These are phyloP conservation scores for Argentina anserina DNA, from an alignment of 306 rosid genomes.

Conservation along the genomic window DNA sequence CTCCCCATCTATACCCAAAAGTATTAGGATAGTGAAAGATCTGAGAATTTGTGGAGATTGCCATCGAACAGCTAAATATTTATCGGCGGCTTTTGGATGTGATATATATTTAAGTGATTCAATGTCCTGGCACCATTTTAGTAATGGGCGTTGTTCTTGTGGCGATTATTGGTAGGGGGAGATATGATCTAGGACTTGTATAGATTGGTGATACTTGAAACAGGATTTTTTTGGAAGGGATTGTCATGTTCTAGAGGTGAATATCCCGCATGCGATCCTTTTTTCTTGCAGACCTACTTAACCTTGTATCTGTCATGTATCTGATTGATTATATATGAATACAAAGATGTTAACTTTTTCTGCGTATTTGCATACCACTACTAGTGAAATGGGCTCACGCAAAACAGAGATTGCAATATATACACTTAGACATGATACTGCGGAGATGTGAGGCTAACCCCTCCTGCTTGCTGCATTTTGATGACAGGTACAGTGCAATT, in stretches of 20 bases:
- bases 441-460: not conserved
- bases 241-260: not conserved
- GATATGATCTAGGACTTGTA: conserved; percentile 2
- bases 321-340: not conserved
- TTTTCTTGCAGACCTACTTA: not conserved
- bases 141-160: conserved; percentile 84
- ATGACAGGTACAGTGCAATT: not conserved
- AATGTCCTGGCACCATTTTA: conserved; percentile 73
- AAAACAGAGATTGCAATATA: not conserved
- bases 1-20: conserved; percentile 35
- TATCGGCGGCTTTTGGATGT: conserved; percentile 62
- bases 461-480: not conserved
- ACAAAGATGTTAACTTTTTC: not conserved
- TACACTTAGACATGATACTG: not conserved
- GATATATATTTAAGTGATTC: conserved; percentile 70
- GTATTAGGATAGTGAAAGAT: conserved; percentile 63
- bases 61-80: conserved; percentile 70
- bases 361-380: not conserved
- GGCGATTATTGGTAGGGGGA: conserved; percentile 72
- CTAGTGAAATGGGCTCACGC: not conserved
- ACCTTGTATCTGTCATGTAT: not conserved
- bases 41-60: conserved; percentile 78
- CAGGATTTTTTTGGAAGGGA: not conserved
- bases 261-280: not conserved
- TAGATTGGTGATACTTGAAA: conserved; percentile 1